Percentiles rank a stretch among this genome's conserved stretches.
Evolutionary conservation across 169 alveolate genomes (phyloP).

Genomic region (Miamiensis avidus): DNA sequence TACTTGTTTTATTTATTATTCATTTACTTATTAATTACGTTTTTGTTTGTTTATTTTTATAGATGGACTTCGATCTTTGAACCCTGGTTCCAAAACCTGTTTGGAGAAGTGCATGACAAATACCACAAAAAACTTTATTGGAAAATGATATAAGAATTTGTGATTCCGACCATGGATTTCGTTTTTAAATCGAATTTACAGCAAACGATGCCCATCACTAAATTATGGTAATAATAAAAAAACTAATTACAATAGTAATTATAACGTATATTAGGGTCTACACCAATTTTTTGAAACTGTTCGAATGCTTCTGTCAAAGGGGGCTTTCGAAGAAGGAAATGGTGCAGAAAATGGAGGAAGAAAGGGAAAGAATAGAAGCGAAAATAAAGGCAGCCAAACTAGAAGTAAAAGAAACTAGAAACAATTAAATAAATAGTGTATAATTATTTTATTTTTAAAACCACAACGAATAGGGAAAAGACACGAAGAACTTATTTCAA

Average conservation of each 20-base stretch:
- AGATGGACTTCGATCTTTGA: constrained; percentile 66
- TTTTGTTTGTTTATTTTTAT: not conserved
- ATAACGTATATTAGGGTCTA: constrained; percentile 61
- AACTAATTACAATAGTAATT: constrained; percentile 11
- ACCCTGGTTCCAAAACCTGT: constrained; percentile 58
- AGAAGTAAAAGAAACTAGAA: constrained; percentile 20
- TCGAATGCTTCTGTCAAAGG: constrained; percentile 56
- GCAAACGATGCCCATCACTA: not conserved
- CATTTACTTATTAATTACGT: not conserved
- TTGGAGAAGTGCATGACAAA: constrained; percentile 29
- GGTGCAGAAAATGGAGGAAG: constrained; percentile 56
- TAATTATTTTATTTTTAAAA: too few relatives aligned
- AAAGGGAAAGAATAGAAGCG: constrained; percentile 65
- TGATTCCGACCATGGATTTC: constrained; percentile 21
- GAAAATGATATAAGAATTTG: constrained; percentile 12
- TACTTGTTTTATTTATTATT: too few relatives aligned
- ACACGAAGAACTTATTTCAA: not conserved
- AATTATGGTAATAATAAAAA: constrained; percentile 6
- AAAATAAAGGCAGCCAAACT: constrained; percentile 51
- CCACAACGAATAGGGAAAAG: too few relatives aligned
- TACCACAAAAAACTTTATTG: constrained; percentile 28
- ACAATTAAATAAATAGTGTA: too few relatives aligned
- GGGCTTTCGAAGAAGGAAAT: constrained; percentile 62
- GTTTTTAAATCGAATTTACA: constrained; percentile 7
- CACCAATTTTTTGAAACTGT: constrained; percentile 55